These are phyloP conservation scores for Trichoderma simmonsii DNA, from an alignment of 2,329 filamentous ascomycete genomes.

Conservation along the genomic window DNA sequence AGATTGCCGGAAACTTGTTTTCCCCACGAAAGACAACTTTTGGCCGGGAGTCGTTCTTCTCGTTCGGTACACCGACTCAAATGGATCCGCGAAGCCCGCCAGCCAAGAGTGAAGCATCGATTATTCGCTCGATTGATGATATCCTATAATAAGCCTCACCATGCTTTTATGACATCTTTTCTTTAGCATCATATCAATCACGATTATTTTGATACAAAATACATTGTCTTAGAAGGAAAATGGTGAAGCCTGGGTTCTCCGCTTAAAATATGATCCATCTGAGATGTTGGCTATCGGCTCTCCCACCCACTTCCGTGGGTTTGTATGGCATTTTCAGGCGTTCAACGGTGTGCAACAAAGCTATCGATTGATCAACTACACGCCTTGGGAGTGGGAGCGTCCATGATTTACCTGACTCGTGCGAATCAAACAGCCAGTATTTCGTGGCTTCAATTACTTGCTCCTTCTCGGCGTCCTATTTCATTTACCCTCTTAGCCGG, in stretches of 20 bases:
- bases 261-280: background rate
- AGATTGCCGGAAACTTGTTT: conserved; percentile 51
- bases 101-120: conserved; percentile 69
- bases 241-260: background rate
- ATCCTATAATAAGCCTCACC: conserved; percentile 52
- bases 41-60: conserved; percentile 50
- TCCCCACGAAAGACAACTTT: conserved; percentile 53
- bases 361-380: background rate
- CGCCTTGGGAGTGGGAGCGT: background rate
- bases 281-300: background rate
- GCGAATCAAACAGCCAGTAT: background rate
- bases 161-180: background rate
- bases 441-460: background rate
- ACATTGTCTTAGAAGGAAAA: background rate
- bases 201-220: background rate
- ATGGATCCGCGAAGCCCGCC: conserved; percentile 72
- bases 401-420: background rate
- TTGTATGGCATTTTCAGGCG: conserved; percentile 17
- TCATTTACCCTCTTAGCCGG: background rate
- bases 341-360: conserved; percentile 16
- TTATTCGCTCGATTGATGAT: conserved; percentile 75
- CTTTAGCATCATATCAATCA: background rate
- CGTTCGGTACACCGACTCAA: conserved; percentile 51
- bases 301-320: background rate
- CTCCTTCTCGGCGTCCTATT: background rate